Percentiles rank a stretch among this genome's conserved stretches.
These are phyloP conservation scores for Talaromyces ruber DNA, from an alignment of 495 filamentous ascomycete genomes.

Conservation along the genomic window DNA sequence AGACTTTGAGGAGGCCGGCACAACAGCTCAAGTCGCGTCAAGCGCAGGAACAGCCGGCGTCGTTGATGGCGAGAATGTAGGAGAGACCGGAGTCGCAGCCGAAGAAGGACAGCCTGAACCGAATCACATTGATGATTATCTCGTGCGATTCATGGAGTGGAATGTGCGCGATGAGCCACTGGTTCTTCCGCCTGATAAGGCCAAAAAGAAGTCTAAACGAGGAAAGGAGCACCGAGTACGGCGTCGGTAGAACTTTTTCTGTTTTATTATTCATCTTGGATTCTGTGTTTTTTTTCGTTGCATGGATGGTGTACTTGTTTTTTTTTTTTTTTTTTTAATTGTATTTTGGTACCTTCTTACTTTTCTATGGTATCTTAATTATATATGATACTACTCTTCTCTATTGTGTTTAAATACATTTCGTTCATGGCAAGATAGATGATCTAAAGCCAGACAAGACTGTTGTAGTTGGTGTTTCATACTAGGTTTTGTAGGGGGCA, in stretches of 20 bases:
- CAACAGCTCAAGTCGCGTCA: conserved; percentile 20
- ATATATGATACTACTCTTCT: not conserved
- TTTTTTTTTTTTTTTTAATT: not conserved
- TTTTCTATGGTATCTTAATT: not conserved
- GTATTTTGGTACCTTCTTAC: not conserved
- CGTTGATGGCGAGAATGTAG: conserved; percentile 20
- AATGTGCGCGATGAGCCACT: conserved; percentile 72
- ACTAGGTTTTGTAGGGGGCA: too few relatives aligned
- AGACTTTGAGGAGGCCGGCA: conserved; percentile 76
- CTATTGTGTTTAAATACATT: not conserved
- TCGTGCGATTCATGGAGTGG: conserved; percentile 69
- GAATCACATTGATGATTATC: conserved; percentile 74
- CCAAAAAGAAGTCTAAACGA: conserved; percentile 67
- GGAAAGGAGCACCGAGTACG: conserved; percentile 58
- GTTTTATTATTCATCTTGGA: not conserved
- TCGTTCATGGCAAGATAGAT: not conserved
- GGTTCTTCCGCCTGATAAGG: conserved; percentile 72
- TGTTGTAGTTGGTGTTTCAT: too few relatives aligned
- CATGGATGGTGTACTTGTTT: not conserved
- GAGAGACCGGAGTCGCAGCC: conserved; percentile 16
- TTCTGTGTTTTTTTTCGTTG: not conserved
- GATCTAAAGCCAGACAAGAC: too few relatives aligned
- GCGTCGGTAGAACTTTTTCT: conserved; percentile 18
- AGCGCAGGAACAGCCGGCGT: conserved; percentile 19
- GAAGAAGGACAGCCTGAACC: conserved; percentile 25